phyloP scores from a whole-genome alignment of 345 rosid species.

The Populus nigra region DNA sequence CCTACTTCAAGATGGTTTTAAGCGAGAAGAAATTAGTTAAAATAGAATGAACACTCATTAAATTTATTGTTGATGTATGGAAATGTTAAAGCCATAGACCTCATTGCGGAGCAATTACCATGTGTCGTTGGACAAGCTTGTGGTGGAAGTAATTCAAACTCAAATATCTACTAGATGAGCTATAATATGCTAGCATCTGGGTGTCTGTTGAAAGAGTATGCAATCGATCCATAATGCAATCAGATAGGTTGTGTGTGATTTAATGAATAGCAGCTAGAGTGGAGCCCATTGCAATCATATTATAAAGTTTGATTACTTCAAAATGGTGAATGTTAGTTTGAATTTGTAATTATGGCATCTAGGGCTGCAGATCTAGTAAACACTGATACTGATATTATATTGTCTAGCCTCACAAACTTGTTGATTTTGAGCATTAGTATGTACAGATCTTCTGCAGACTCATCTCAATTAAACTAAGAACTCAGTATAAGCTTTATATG shows the following conservation, averaged over 20 bases:
- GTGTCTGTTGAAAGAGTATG: neutral
- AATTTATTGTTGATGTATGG: neutral
- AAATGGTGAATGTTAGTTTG: neutral
- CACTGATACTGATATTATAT: neutral
- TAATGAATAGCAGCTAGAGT: neutral
- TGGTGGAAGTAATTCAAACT: neutral
- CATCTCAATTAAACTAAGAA: neutral
- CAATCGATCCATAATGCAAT: too few relatives aligned
- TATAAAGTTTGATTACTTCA: neutral
- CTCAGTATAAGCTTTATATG: neutral
- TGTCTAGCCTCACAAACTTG: neutral
- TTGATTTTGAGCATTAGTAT: neutral
- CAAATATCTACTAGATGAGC: neutral
- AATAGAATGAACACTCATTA: neutral
- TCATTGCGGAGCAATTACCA: neutral
- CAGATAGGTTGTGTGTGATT: neutral
- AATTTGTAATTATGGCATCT: neutral
- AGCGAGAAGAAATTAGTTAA: neutral
- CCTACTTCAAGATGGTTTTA: neutral
- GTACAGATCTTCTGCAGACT: neutral
- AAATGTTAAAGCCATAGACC: neutral
- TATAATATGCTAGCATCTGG: neutral
- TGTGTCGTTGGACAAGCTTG: neutral
- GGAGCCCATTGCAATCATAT: neutral
- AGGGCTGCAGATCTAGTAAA: neutral